These are phyloP conservation scores for Suillus plorans DNA, from an alignment of 768 basidiomycete species.

Conservation along the genomic window DNA sequence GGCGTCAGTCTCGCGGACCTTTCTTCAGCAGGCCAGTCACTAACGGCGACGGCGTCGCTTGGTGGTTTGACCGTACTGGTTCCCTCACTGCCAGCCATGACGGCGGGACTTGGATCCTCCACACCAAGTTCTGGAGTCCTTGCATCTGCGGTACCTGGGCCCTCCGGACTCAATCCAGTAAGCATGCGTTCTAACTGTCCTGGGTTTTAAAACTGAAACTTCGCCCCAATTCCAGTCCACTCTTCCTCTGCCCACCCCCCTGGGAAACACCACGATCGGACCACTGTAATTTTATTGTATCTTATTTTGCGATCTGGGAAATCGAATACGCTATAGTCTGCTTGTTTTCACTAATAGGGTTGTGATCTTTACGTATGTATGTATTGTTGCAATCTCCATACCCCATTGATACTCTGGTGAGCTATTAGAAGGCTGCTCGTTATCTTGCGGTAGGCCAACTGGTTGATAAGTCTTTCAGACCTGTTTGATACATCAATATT, in stretches of 20 bases:
- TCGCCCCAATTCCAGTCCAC: background rate
- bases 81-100: background rate
- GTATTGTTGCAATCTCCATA: background rate
- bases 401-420: background rate
- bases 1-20: constrained; percentile 20
- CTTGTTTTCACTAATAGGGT: background rate
- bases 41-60: constrained; percentile 2
- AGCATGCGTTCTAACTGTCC: background rate
- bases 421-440: background rate
- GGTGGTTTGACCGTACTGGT: background rate
- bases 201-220: background rate
- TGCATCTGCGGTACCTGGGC: background rate
- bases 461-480: background rate
- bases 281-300: background rate
- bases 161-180: background rate
- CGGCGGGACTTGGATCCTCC: background rate
- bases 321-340: background rate
- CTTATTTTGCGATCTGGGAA: background rate
- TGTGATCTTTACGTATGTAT: background rate
- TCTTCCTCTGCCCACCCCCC: background rate
- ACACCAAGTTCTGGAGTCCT: constrained; percentile 1
- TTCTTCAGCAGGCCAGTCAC: constrained; percentile 15
- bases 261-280: background rate
- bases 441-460: background rate
- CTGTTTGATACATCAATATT: too few species aligned